Base-by-base conservation (phyloP, 106 monocot species). In the Iris macrosiphon region DNA sequence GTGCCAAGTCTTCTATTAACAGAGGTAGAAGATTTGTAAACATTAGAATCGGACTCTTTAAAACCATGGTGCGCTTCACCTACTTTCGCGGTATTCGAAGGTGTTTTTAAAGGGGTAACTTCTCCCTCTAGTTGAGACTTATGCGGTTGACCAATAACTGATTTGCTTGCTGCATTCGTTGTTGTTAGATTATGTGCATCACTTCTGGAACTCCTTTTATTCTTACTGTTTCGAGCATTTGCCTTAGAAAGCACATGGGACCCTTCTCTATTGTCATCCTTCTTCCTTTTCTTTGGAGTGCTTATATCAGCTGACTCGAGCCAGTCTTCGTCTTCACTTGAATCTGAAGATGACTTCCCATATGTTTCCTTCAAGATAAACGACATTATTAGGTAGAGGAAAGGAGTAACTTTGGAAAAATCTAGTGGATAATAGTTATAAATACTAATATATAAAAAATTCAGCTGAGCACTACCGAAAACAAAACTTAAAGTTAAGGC, bases 281-380 rank as follows among this genome's bases (percentile, higher is more conserved):
- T 58, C 37, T 60, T 80, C 14, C 34, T 33, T 60, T 76, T 77
- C 54, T 72, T 70, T 33, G 45, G 32, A 31, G 57, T 64, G 41
- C 24, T 63, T 48, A 35, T 68, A 7, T 55, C 70, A 27, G 38
- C 20, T 41, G 41, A 58, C 10, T 39, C 57, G 49, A 49, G 32
- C 80, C 79, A 83, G 13, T 80, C 83, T 65, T 87, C 92, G 77
- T 87, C 87, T 27, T 88, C 78, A 59, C 80, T 84, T 38, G 93
- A 72, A 61, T 66, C 74, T 30, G 87, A 83, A 59, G 75, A 79
- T 42, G 23, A 23, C 31, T 83, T 72, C 29, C 77, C 83, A 75
- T 83, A 80, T 19, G 70, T 28, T 65, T 87, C 92, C 92, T 87
- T 53, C 57, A 70, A 56, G 72, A 57, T 56, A 24, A 15, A 44